Base-by-base conservation (phyloP, 2,329 filamentous ascomycete genomes). In the Colletotrichum acutatum region DNA sequence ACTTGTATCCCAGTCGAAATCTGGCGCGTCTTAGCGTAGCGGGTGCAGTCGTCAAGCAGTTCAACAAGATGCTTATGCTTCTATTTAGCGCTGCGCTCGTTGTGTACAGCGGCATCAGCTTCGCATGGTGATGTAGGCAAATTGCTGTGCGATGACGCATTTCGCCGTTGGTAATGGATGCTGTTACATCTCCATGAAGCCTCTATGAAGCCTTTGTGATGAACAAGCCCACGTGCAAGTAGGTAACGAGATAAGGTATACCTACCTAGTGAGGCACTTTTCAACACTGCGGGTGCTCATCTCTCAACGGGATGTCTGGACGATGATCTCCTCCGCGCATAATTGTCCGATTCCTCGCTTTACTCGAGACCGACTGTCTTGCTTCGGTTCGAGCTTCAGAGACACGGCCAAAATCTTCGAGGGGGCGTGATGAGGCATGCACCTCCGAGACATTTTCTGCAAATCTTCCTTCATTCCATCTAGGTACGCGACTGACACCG, bases 291-390 rank as follows among this genome's bases (percentile, higher is more conserved):
- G 22, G 19, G 37, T 42, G 16, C 19, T 5, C 5, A 46, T 57
- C 28, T 57, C 26, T 19, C 16, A 58, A 11, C 16, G 12, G 11
- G 60, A 53, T 30, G 53, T n/a, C 49, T 26, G 14, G 26, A 24
- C 30, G 46, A 53, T 53, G n/a, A 53, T 53, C 28, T 46, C 49
- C 16, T 19, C n/a, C n/a, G 60, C 42, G 54, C 34, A 49, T 61
- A 61, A 49, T 26, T 59, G 57, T 71, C 46, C 46, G 56, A 49
- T 42, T 26, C 22, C 28, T 37, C 62, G 60, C 42, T 37, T 34
- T 68, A 34, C 32, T 52, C 30, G 34, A 54, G 59, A 68, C 62
- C 53, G 34, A 26, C 12, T 64, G 59, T 72, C 70, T 72, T 59
- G 32, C 53, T 53, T 56, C 14, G 53, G 26, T 42, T 71, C 32